Conservation (phyloP, 495 filamentous ascomycete species). For the Neurospora sp. region DNA sequence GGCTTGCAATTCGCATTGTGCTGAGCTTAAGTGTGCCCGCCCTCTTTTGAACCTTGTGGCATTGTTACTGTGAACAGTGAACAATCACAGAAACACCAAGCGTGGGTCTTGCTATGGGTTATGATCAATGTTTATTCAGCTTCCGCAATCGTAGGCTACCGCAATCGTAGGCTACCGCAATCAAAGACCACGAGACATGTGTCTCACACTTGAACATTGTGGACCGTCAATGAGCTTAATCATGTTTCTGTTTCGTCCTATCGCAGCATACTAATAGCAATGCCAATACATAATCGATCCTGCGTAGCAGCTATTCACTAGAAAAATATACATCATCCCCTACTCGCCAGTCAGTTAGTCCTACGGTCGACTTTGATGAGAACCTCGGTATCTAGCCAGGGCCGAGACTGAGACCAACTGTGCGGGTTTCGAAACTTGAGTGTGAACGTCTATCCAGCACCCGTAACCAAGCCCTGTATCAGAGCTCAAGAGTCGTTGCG, state of each 20-base stretch:
- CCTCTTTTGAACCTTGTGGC: background rate
- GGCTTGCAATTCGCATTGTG: background rate
- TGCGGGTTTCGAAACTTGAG: no score
- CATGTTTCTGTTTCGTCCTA: background rate
- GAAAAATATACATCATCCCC: background rate
- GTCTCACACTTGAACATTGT: background rate
- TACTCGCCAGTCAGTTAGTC: background rate
- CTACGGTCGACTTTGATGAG: background rate
- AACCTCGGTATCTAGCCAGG: background rate
- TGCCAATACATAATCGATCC: background rate
- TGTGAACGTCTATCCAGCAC: no score
- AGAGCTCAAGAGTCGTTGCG: background rate
- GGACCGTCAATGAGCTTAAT: background rate
- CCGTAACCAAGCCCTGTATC: background rate
- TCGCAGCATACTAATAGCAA: background rate
- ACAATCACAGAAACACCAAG: background rate
- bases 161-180: background rate
- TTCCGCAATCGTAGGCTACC: no score
- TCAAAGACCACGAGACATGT: no score
- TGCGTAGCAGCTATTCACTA: background rate
- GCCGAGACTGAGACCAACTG: no score
- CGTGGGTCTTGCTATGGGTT: no score
- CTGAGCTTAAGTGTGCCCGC: background rate
- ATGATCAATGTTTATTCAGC: no score
- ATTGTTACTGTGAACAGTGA: background rate